phyloP scores from a whole-genome alignment of 2,329 filamentous ascomycete species.

The Ophiostoma quercus region DNA sequence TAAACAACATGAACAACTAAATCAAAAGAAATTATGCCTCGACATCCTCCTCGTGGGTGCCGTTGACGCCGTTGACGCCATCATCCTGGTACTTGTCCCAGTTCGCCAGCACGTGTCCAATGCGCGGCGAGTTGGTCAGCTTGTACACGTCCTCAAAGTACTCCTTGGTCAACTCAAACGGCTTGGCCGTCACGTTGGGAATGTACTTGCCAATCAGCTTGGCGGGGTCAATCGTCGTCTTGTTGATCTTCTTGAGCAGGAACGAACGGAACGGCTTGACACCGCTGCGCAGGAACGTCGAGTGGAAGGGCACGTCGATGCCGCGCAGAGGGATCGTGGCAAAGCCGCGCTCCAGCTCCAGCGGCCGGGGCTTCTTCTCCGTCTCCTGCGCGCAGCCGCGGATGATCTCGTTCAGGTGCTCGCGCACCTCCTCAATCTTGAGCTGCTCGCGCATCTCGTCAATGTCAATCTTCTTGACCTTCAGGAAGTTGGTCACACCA shows the following conservation, averaged over 20 bases:
- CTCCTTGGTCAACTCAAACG: constrained; percentile 93
- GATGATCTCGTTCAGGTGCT: constrained; percentile 85
- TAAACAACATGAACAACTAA: not conserved
- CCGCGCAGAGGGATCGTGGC: constrained; percentile 95
- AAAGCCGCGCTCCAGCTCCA: constrained; percentile 90
- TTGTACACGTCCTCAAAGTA: constrained; percentile 99
- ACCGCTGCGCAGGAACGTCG: constrained; percentile 92
- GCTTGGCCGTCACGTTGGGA: constrained; percentile 93
- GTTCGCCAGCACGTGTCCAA: constrained; percentile 77
- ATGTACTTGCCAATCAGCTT: constrained; percentile 99
- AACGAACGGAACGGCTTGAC: constrained; percentile 99
- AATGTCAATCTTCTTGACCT: constrained; percentile 95
- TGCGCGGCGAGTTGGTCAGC: constrained; percentile 77
- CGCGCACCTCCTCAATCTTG: constrained; percentile 85
- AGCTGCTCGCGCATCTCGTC: constrained; percentile 82
- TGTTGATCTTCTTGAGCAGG: constrained; percentile 99
- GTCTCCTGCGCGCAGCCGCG: constrained; percentile 81
- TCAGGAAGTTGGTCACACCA: constrained; percentile 89
- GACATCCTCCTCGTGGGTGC: constrained; percentile 20
- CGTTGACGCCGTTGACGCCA: constrained; percentile 30
- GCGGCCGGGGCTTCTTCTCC: constrained; percentile 76
- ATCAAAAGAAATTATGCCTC: not conserved
- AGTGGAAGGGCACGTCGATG: constrained; percentile 99
- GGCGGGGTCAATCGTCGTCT: constrained; percentile 94
- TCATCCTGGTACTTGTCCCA: constrained; percentile 69